Base-by-base conservation (phyloP, 805 yeast genomes). In the Myxozyma lipomycoides region DNA sequence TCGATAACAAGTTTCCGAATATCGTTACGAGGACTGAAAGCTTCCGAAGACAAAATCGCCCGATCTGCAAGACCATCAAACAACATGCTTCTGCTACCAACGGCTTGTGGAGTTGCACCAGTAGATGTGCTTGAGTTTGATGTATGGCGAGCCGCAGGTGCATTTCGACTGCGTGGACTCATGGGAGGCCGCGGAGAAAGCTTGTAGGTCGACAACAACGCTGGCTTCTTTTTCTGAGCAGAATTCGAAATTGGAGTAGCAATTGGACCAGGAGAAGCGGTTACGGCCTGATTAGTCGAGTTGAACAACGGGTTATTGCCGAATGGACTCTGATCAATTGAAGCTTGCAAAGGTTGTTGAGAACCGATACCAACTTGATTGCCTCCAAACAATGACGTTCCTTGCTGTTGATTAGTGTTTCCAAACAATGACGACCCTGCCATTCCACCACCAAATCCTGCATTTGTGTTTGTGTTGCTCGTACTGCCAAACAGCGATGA, bases 221-320 rank as follows among this genome's bases (percentile, higher is more conserved):
- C 78, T 22, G 78, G 79, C 43, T 78, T 76, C 65, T 82, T 84
- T 66, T 80, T 83, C 43, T 69, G 70, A 36, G 72, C 66, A 3
- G 55, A 45, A 6, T 61, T 38, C 34, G 58, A 46, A 4, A 78
- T 60, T 4, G 83, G 81, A 23, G 75, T 76, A 3, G 74, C 75
- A 5, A 77, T 69, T 7, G 78, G 75, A 37, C 72, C 73, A 3
- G 76, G 70, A 23, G 69, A 65, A 21, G 69, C 46, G 4, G 74
- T 70, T 15, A 71, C 64, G 25, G 62, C 60, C 7, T 70, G 70
- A 28, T 64, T 66, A 2, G 70, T 51, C 9, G 41, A 32, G 32
- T 58, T 49, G 60, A 86, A 87, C 46, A 90, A 71, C 4, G 89
- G 85, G 60, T 83, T 82, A 43, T 79, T 76, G 1, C 96, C 95